These are phyloP conservation scores for Backusella tarrabulga DNA, from an alignment of 192 early-diverging fungal species.

Conservation along the genomic window DNA sequence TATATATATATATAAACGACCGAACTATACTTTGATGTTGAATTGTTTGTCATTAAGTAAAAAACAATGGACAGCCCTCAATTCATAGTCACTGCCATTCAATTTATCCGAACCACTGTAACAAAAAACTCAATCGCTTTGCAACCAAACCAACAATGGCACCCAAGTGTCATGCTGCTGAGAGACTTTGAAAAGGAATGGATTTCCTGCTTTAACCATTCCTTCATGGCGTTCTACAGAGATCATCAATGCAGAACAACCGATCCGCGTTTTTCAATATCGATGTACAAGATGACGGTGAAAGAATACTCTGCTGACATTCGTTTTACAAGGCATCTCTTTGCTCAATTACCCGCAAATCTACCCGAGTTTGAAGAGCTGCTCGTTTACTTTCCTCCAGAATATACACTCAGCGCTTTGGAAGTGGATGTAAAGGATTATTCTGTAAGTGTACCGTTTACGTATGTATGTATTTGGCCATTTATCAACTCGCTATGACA, in stretches of 20 bases:
- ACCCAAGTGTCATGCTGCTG: neutral
- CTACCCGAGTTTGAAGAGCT: neutral
- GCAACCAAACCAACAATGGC: neutral
- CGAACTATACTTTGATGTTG: no score
- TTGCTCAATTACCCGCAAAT: neutral
- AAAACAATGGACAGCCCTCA: neutral
- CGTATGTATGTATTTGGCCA: no score
- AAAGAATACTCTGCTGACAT: neutral
- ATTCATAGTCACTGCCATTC: neutral
- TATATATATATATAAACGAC: no score
- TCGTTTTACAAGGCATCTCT: neutral
- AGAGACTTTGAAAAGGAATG: neutral
- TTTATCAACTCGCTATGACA: no score
- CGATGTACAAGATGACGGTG: neutral
- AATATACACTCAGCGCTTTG: neutral
- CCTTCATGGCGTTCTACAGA: neutral
- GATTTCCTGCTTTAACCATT: neutral
- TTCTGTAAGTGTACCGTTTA: neutral
- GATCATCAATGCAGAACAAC: neutral
- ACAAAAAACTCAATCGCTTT: neutral
- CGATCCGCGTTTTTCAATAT: neutral
- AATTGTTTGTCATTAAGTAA: no score
- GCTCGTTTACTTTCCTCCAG: neutral
- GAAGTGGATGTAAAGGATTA: neutral
- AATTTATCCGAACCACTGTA: neutral